Conservation (phyloP, 2,329 filamentous ascomycete species). For the Aquanectria penicillioides region DNA sequence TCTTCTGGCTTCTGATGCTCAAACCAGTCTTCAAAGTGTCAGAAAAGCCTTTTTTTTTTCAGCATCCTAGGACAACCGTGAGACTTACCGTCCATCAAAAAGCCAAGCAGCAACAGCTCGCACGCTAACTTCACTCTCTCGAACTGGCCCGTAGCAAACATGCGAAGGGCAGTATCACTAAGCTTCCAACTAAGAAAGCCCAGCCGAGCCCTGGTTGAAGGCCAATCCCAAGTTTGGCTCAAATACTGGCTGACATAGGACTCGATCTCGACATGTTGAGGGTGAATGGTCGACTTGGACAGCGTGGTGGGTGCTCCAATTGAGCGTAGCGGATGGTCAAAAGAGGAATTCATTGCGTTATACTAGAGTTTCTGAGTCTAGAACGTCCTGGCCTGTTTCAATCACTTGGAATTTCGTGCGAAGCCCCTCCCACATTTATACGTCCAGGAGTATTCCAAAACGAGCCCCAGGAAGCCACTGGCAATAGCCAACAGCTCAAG, state of each 20-base stretch:
- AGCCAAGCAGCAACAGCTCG: slow-evolving; percentile 19
- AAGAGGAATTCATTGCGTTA: not conserved
- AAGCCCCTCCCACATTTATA: no score
- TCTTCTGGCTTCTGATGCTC: slow-evolving; percentile 19
- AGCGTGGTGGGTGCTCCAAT: slow-evolving; percentile 15
- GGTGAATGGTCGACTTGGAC: slow-evolving; percentile 15
- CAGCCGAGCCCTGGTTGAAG: slow-evolving; percentile 8
- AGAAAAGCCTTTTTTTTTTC: no score
- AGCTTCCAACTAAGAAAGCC: slow-evolving; percentile 24
- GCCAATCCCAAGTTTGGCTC: slow-evolving; percentile 19
- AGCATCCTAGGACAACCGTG: no score
- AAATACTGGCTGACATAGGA: slow-evolving; percentile 13
- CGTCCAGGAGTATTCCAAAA: no score
- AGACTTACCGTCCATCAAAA: slow-evolving; percentile 21
- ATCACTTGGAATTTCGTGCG: no score
- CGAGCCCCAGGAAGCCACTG: no score
- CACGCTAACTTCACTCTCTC: slow-evolving; percentile 19
- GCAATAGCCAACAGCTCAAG: no score
- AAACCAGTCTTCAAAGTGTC: slow-evolving; percentile 17
- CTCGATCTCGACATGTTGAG: slow-evolving; percentile 19
- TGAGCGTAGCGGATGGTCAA: slow-evolving; percentile 13
- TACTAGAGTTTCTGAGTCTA: not conserved
- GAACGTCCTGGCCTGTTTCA: no score
- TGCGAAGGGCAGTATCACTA: slow-evolving; percentile 16
- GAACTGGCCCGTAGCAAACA: slow-evolving; percentile 19